Conservation (phyloP, 768 basidiomycete genomes). For the Tremella yokohamensis region DNA sequence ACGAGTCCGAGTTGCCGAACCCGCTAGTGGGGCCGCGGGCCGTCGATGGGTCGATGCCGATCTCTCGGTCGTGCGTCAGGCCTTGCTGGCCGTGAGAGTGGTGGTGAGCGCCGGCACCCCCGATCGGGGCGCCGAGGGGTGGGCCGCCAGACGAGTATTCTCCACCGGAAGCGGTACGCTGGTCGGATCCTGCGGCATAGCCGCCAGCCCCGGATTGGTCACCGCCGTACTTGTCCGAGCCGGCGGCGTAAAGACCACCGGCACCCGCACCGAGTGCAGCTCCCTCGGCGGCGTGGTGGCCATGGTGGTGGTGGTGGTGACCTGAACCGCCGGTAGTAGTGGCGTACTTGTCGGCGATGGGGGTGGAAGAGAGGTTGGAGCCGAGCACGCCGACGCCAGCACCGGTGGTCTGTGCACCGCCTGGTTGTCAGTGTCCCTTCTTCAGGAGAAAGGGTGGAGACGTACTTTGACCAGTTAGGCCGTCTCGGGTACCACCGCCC, state of each 20-base stretch:
- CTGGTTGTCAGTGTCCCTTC: constrained; percentile 12
- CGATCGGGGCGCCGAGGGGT: background rate
- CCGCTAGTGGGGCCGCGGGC: constrained; percentile 7
- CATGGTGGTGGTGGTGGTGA: background rate
- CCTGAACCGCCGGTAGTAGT: background rate
- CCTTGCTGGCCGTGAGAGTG: background rate
- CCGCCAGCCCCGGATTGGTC: no score
- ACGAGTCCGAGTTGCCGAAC: constrained; percentile 1
- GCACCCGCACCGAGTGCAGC: no score
- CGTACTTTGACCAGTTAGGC: constrained; percentile 42
- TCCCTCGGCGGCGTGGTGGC: no score
- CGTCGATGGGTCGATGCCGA: constrained; percentile 1
- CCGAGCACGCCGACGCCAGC: constrained; percentile 35
- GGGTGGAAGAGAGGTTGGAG: constrained; percentile 21
- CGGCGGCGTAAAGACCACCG: no score
- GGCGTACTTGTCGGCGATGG: background rate
- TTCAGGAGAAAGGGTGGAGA: background rate
- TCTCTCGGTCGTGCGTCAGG: background rate
- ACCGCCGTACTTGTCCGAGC: no score
- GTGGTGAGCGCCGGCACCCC: background rate
- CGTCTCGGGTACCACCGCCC: constrained; percentile 34
- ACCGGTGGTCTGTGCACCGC: constrained; percentile 34
- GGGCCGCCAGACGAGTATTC: background rate
- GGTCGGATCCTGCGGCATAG: background rate
- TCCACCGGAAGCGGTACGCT: constrained; percentile 4